Evolutionary conservation across 192 early-diverging fungal genomes (phyloP).

Genomic region (Gigaspora rosea): DNA sequence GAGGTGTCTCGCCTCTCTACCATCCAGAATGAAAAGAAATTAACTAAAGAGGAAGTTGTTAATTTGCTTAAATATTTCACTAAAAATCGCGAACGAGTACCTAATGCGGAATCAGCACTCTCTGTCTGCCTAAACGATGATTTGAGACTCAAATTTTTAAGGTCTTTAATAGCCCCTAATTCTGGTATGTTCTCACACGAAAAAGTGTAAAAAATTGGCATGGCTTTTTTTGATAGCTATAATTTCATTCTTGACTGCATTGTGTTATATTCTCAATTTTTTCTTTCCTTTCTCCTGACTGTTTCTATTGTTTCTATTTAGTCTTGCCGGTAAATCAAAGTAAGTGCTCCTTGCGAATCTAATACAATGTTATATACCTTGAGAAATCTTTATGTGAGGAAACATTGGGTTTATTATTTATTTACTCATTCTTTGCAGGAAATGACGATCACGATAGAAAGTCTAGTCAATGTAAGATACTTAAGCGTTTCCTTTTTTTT

Average conservation of each 20-base stretch:
- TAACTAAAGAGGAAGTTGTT: constrained; percentile 13
- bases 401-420: constrained; percentile 11
- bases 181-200: not conserved
- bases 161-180: not conserved
- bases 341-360: constrained; percentile 4
- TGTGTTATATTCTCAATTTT: constrained; percentile 1
- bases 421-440: constrained; percentile 2
- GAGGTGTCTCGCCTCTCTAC: constrained; percentile 1
- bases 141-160: constrained; percentile 4
- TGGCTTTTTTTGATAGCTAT: not conserved
- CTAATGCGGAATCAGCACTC: constrained; percentile 12
- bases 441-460: no score
- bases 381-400: constrained; percentile 6
- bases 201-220: no score
- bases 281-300: constrained; percentile 10
- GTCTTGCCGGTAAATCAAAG: no score
- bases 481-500: no score
- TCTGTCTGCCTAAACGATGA: constrained; percentile 5
- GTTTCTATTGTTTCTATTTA: not conserved
- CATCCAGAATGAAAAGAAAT: constrained; percentile 11
- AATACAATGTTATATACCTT: constrained; percentile 3
- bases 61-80: constrained; percentile 11
- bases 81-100: constrained; percentile 3
- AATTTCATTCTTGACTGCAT: not conserved
- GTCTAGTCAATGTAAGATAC: no score